Evolutionary conservation across 176 grass and related monocot genomes (phyloP), one percentile per base, ranked within the genome.

Genomic region (Poa annua): DNA sequence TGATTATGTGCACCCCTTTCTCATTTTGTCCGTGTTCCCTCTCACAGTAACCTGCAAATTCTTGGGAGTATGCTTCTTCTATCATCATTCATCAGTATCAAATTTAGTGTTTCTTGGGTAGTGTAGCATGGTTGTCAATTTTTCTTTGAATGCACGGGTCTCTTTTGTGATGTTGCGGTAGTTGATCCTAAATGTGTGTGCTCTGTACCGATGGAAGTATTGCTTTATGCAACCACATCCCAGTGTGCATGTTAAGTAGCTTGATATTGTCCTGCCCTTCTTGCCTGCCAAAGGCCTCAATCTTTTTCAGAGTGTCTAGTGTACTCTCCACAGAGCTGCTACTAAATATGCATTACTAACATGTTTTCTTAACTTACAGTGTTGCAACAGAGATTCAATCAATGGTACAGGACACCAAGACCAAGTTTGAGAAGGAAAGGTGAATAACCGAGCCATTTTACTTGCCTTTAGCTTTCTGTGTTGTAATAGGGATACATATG

Each of bases 351-450:
- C 49, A 32, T 45, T 8, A n/a, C 44, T 86, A 57, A 88, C 42
- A 48, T 12, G 20, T 88, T 78, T 62, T 32, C 20, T 38, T 92
- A 29, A 80, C 62, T 76, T 81, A 57, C 91, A 98, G 96, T 72
- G 89, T 92, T 67, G 89, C 93, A 80, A 70, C 82, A 85, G 89
- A 93, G 65, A 91, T 98, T 85, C 85, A 80, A 33, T 74, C 76
- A 49, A 88, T 90, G 82, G 68, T 90, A 65, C 79, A 93, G 47
- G 92, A 93, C 85, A 85, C 87, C 74, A 95, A 92, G 85, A 83
- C 83, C 75, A 95, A 92, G 68, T 81, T 80, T 72, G 89, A 88
- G 64, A 95, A 95, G 68, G 91, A 95, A 54, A 95, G 96, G 96
- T 92, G 90, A 81, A 41, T 3, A 63, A 49, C 62, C 3, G 13